Base-by-base conservation (phyloP, 192 early-diverging fungal species). In the Coemansia furcata region DNA sequence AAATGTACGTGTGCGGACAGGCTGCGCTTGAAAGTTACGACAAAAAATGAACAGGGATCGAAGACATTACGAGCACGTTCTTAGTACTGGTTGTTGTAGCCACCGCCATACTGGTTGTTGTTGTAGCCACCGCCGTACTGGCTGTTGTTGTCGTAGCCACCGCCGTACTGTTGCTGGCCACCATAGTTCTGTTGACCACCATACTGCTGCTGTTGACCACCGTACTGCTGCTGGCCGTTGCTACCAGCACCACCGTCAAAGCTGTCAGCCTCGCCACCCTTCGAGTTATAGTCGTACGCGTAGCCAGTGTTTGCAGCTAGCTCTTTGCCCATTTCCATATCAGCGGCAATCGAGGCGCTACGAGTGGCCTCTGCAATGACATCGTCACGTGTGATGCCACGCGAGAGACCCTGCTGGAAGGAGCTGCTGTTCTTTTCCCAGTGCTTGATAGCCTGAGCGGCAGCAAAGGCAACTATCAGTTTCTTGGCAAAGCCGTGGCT, bases 401-500 rank as follows among this genome's bases (percentile, higher is more conserved):
- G 80, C 11, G 74, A 32, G 39, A 77, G 23, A 38, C 80, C 80
- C 26, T 55, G 17, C 75, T 82, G 80, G 77, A 79, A 79, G 33
- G 46, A 49, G 8, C 57, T 55, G 66, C 77, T 79, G 65, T 62
- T 70, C 80, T 82, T 62, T 69, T 82, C 80, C 46, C 62, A 69
- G 71, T 74, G 66, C 71, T 77, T 82, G 71, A 82, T 58, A 32
- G 72, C 75, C 71, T 77, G 72, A 42, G 80, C 71, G n/a, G 72
- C 72, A 32, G 80, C 80, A 65, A 77, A 70, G 33, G 80, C 80
- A 43, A 73, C 72, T 17, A 77, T 63, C 29, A 77, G 42, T 75
- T 82, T 82, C 75, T 82, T 82, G 65, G 71, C 46, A 33, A 69
- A 70, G 52, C 60, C 30, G 69, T 82, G 80, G 52, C 59, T 77